Evolutionary conservation across 306 rosid species (phyloP).

Genomic region (Fragaria iinumae): DNA sequence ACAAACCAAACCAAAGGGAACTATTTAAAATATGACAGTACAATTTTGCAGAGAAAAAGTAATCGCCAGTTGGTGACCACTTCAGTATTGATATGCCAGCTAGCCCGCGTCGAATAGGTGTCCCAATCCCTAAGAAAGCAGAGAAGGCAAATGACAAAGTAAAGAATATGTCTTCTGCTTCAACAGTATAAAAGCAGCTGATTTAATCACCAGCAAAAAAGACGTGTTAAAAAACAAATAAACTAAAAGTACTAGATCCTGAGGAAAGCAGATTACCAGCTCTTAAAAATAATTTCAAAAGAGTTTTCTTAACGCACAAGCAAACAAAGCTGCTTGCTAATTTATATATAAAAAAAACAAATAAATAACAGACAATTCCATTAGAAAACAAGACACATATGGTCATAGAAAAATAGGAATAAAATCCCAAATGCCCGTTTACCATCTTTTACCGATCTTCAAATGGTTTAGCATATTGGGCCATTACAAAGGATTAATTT

Average conservation of each 20-base stretch:
- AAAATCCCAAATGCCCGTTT: neutral
- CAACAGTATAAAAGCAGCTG: neutral
- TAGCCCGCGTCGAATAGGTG: conserved; percentile 92
- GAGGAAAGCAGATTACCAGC: neutral
- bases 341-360: too few species aligned
- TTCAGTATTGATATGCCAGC: conserved; percentile 83
- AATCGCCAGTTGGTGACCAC: conserved; percentile 98
- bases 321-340: neutral
- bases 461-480: neutral
- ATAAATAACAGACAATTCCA: neutral
- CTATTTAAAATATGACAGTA: conserved; percentile 25
- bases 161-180: neutral
- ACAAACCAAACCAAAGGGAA: conserved; percentile 3
- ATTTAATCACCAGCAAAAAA: conserved; percentile 3
- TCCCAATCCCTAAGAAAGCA: conserved; percentile 58
- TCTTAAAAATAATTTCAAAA: neutral
- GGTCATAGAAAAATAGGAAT: neutral
- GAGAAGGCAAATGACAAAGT: conserved; percentile 18
- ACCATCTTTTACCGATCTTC: neutral
- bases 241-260: neutral
- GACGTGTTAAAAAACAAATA: neutral
- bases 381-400: neutral
- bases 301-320: neutral
- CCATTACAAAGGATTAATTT: neutral
- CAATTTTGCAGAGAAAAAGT: conserved; percentile 92